Percentiles rank a stretch among this genome's conserved stretches.
Conservation (phyloP, 2,329 filamentous ascomycete genomes). For the Pyricularia sp. region DNA sequence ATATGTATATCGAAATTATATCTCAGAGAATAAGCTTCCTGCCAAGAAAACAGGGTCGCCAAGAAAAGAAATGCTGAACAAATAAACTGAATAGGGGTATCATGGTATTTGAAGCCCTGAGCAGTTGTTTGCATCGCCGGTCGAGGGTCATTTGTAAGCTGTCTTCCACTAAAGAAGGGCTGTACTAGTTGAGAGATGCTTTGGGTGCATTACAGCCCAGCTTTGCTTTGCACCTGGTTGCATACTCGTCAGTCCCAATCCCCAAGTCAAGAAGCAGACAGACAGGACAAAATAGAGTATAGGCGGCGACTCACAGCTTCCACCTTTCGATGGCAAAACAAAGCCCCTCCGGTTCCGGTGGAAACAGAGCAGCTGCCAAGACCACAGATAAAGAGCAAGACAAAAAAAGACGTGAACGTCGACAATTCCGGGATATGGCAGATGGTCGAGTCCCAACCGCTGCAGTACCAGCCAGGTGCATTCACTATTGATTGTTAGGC, state of each 20-base stretch:
- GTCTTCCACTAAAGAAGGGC: not conserved
- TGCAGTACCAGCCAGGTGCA: too few relatives aligned
- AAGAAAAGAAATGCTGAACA: not conserved
- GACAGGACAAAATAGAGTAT: not conserved
- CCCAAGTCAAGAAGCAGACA: not conserved
- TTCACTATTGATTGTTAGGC: slow-evolving; percentile 13
- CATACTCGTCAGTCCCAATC: not conserved
- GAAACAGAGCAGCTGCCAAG: not conserved
- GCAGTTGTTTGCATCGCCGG: not conserved
- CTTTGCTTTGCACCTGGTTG: not conserved
- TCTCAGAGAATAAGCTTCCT: not conserved
- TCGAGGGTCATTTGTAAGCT: not conserved
- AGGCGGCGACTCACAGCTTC: not conserved
- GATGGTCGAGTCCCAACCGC: not conserved
- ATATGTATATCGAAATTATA: slow-evolving; percentile 1
- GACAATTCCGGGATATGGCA: not conserved
- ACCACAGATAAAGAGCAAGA: not conserved
- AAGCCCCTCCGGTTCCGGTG: not conserved
- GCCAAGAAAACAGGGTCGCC: not conserved
- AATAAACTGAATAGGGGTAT: not conserved
- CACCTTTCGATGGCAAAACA: not conserved
- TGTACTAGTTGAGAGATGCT: not conserved
- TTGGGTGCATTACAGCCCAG: not conserved
- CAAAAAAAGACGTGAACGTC: not conserved
- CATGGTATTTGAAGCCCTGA: not conserved